phyloP scores from a whole-genome alignment of 2,329 filamentous ascomycete genomes.

The Cladosporium halotolerans region DNA sequence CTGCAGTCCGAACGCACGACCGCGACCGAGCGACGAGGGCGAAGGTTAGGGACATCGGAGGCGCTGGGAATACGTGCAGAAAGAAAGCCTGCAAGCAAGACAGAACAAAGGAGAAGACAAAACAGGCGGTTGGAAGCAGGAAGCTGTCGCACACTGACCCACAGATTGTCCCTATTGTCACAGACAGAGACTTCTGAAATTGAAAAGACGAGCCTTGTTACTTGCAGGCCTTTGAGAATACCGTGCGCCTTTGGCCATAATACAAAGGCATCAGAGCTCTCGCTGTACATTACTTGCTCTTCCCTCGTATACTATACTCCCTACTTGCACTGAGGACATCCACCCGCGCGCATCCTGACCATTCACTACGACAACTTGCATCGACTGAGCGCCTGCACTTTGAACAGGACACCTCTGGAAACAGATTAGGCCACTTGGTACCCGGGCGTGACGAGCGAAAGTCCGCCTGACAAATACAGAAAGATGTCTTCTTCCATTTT shows the following conservation, averaged over 20 bases:
- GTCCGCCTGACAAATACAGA: constrained; percentile 19
- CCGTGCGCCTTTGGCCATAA: constrained; percentile 12
- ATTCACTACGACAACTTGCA: constrained; percentile 1
- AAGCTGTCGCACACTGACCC: constrained; percentile 9
- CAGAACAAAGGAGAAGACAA: constrained; percentile 1
- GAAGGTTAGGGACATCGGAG: constrained; percentile 8
- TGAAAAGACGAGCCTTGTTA: constrained; percentile 12
- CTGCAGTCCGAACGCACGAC: not conserved
- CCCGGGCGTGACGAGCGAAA: not conserved
- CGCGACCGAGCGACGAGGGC: constrained; percentile 5
- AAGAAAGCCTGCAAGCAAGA: constrained; percentile 1
- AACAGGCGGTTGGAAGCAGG: constrained; percentile 1
- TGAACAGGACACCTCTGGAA: not conserved
- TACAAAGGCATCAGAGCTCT: constrained; percentile 10
- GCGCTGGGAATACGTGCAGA: constrained; percentile 6
- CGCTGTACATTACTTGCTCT: constrained; percentile 12
- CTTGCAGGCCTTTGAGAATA: constrained; percentile 11
- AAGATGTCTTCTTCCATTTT: constrained; percentile 95
- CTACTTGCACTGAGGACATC: constrained; percentile 11
- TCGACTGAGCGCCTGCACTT: not conserved
- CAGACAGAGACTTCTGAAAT: constrained; percentile 14
- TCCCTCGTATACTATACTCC: constrained; percentile 9
- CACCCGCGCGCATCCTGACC: constrained; percentile 3
- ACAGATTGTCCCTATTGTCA: constrained; percentile 12
- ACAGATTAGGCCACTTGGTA: not conserved